phyloP scores from a whole-genome alignment of 257 asterid genomes.

The Cordia subcordata region DNA sequence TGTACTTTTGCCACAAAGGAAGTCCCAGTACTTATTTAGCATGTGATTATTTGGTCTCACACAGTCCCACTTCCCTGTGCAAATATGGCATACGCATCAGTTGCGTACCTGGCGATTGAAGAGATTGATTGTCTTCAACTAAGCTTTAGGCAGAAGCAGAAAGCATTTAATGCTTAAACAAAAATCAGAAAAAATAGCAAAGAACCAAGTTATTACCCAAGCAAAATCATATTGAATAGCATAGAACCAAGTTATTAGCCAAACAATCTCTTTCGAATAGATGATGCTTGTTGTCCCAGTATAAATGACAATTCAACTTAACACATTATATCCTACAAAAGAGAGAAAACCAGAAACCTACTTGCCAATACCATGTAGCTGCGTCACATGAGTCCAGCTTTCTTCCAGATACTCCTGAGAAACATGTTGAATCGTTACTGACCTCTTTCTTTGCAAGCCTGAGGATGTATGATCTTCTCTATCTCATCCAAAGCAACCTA shows the following conservation, averaged over 20 bases:
- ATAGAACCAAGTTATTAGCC: too few relatives aligned
- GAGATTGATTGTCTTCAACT: not conserved
- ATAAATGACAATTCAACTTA: too few relatives aligned
- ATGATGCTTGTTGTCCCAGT: too few relatives aligned
- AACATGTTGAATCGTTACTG: conserved; percentile 42
- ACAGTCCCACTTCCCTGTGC: conserved; percentile 62
- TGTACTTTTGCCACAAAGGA: conserved; percentile 25
- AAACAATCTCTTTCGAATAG: too few relatives aligned
- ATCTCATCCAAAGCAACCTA: conserved; percentile 46
- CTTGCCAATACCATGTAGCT: conserved; percentile 83
- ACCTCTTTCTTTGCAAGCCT: conserved; percentile 62
- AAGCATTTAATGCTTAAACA: too few relatives aligned
- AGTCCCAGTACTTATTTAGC: conserved; percentile 72
- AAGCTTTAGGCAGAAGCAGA: too few relatives aligned
- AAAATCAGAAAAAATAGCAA: too few relatives aligned
- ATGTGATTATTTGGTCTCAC: conserved; percentile 61
- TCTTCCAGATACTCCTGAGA: conserved; percentile 53
- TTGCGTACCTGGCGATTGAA: conserved; percentile 54
- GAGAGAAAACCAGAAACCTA: conserved; percentile 19
- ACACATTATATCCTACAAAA: not conserved
- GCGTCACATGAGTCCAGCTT: conserved; percentile 72
- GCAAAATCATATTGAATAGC: too few relatives aligned
- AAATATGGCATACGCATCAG: conserved; percentile 81
- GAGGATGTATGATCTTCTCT: conserved; percentile 48
- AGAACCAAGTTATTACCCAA: too few relatives aligned